Percentiles rank a stretch among this genome's conserved stretches.
Conservation (phyloP, 768 basidiomycete species). For the Hebeloma cylindrosporum region DNA sequence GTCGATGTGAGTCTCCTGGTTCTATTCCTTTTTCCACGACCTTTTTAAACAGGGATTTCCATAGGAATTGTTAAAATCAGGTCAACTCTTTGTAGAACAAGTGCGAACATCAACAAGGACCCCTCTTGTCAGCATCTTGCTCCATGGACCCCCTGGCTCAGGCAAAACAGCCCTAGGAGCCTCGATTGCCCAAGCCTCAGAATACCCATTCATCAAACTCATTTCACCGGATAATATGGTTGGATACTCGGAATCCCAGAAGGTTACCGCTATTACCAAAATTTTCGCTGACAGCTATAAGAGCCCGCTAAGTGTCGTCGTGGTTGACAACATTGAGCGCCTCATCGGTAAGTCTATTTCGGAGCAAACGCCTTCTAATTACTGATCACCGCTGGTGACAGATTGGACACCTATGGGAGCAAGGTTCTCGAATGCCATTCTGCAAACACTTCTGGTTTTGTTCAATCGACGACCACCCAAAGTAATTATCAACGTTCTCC, state of each 20-base stretch:
- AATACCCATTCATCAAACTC: slow-evolving; percentile 97
- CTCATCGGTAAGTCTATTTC: slow-evolving; percentile 65
- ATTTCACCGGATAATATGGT: slow-evolving; percentile 97
- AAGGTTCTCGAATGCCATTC: slow-evolving; percentile 92
- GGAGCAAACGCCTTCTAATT: background rate
- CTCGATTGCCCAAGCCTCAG: slow-evolving; percentile 89
- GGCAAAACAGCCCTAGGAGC: slow-evolving; percentile 96
- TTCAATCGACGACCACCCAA: slow-evolving; percentile 90
- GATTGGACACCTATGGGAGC: slow-evolving; percentile 98
- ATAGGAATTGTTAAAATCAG: slow-evolving; percentile 85
- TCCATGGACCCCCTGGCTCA: slow-evolving; percentile 87
- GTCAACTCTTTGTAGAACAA: slow-evolving; percentile 89
- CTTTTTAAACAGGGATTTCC: slow-evolving; percentile 8
- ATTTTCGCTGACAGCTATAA: slow-evolving; percentile 96
- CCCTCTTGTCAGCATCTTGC: slow-evolving; percentile 85
- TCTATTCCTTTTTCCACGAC: background rate
- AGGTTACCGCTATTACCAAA: slow-evolving; percentile 88
- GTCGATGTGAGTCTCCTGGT: slow-evolving; percentile 70
- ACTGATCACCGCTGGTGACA: slow-evolving; percentile 26
- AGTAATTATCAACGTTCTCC: slow-evolving; percentile 39
- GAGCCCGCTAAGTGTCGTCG: slow-evolving; percentile 93
- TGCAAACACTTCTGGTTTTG: slow-evolving; percentile 88
- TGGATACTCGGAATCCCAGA: slow-evolving; percentile 89
- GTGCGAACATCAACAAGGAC: slow-evolving; percentile 88
- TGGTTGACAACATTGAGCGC: slow-evolving; percentile 93